These are phyloP conservation scores for Ogataea nitratoaversa DNA, from an alignment of 805 yeast species.

Conservation along the genomic window DNA sequence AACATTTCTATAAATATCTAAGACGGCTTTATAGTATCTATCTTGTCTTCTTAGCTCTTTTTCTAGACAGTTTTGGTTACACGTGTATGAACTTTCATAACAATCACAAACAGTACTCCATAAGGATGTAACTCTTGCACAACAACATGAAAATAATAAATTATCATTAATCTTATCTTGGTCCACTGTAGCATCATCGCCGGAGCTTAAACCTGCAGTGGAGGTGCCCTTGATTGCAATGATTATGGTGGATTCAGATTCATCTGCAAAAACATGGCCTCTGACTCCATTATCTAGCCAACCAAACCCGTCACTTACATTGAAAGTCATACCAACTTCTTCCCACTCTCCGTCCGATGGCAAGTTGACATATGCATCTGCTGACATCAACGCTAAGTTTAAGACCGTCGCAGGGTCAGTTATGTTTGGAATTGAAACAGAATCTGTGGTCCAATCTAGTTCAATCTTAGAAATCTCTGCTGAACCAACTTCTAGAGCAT, in stretches of 20 bases:
- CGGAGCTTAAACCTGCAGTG: conserved; percentile 62
- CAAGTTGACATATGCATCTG: conserved; percentile 81
- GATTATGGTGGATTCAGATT: conserved; percentile 55
- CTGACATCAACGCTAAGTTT: conserved; percentile 76
- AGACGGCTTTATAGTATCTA: conserved; percentile 73
- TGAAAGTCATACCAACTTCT: conserved; percentile 47
- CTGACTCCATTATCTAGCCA: conserved; percentile 85
- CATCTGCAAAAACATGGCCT: conserved; percentile 80
- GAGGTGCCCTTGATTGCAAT: conserved; percentile 89
- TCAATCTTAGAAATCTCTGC: conserved; percentile 33
- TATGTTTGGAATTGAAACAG: conserved; percentile 64
- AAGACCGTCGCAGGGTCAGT: conserved; percentile 70
- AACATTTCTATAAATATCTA: conserved; percentile 75
- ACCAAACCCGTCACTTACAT: conserved; percentile 62
- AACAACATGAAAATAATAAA: conserved; percentile 87
- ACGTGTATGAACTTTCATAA: conserved; percentile 74
- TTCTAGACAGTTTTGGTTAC: conserved; percentile 85
- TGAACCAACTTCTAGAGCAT: conserved; percentile 44
- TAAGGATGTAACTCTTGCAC: conserved; percentile 84
- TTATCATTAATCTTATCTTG: conserved; percentile 87
- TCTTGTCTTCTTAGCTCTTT: conserved; percentile 68
- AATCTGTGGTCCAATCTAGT: conserved; percentile 62
- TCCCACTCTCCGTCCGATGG: conserved; percentile 86
- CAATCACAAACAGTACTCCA: conserved; percentile 98
- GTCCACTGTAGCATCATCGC: conserved; percentile 59